Evolutionary conservation across 331 rosid genomes (phyloP).

Genomic region (Arachis monticola): DNA sequence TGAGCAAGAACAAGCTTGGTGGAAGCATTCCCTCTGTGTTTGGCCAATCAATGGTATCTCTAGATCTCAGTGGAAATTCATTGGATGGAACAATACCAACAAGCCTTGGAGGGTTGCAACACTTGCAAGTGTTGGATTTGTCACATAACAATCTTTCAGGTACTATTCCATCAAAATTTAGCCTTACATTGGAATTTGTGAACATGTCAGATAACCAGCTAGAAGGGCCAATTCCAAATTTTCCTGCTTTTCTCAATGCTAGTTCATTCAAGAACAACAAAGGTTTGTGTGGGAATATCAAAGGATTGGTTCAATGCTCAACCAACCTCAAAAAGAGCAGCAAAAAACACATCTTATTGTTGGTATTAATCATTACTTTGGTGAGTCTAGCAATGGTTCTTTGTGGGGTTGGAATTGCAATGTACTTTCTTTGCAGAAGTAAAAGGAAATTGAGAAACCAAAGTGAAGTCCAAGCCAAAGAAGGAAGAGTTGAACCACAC

Average conservation of each 20-base stretch:
- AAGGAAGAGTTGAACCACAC: slow-evolving; percentile 7
- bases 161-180: slow-evolving; percentile 31
- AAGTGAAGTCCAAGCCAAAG: slow-evolving; percentile 3
- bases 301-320: slow-evolving; percentile 23
- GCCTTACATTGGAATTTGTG: neutral
- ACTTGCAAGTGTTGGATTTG: slow-evolving; percentile 26
- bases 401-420: slow-evolving; percentile 24
- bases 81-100: slow-evolving; percentile 36
- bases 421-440: neutral
- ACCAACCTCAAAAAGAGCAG: slow-evolving; percentile 11
- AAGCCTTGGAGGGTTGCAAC: slow-evolving; percentile 7
- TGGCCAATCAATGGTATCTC: slow-evolving; percentile 10
- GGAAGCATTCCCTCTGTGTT: slow-evolving; percentile 40
- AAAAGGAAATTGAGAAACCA: slow-evolving; percentile 16
- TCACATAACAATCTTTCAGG: slow-evolving; percentile 37
- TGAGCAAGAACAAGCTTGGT: slow-evolving; percentile 32
- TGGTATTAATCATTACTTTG: slow-evolving; percentile 3
- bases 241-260: slow-evolving; percentile 35
- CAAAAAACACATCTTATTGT: neutral
- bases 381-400: slow-evolving; percentile 8
- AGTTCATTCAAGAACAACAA: slow-evolving; percentile 33
- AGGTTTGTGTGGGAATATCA: slow-evolving; percentile 41
- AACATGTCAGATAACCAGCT: slow-evolving; percentile 38
- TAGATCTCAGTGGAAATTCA: slow-evolving; percentile 38
- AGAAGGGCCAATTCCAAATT: slow-evolving; percentile 46